These are phyloP conservation scores for Yamadazyma sp. DNA, from an alignment of 805 yeast genomes.

Conservation along the genomic window DNA sequence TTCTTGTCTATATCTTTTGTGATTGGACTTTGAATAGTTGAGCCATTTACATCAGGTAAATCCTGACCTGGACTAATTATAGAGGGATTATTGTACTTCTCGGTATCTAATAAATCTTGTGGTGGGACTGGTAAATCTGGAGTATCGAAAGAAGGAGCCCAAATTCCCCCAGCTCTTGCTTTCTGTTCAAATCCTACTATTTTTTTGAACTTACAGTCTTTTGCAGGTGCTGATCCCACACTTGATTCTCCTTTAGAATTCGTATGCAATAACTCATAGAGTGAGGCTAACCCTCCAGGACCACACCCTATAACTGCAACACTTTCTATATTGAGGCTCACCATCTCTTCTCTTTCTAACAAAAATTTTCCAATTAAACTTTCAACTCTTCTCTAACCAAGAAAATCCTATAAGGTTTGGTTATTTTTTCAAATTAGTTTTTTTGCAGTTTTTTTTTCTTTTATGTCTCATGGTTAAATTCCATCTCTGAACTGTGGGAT, in stretches of 20 bases:
- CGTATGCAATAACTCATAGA: constrained; percentile 30
- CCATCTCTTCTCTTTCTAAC: no score
- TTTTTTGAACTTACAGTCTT: constrained; percentile 23
- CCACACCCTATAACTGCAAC: constrained; percentile 30
- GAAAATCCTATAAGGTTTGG: no score
- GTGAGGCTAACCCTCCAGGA: constrained; percentile 33
- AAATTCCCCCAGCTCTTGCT: constrained; percentile 42
- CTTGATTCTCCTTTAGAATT: constrained; percentile 24
- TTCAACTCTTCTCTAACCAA: no score
- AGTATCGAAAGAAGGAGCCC: constrained; percentile 28
- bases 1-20: constrained; percentile 4
- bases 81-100: constrained; percentile 31
- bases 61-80: constrained; percentile 19
- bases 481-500: no score
- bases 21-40: constrained; percentile 19
- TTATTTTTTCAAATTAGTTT: no score
- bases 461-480: no score
- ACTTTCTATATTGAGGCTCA: constrained; percentile 16
- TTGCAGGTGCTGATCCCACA: constrained; percentile 16
- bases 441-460: no score
- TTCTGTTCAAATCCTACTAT: constrained; percentile 46
- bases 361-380: no score
- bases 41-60: constrained; percentile 13
- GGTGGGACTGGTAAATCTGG: constrained; percentile 26
- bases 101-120: constrained; percentile 28